Evolutionary conservation across 2,329 filamentous ascomycete genomes (phyloP), one percentile per base, ranked within the genome.

Genomic region (Penicillium nordicum): DNA sequence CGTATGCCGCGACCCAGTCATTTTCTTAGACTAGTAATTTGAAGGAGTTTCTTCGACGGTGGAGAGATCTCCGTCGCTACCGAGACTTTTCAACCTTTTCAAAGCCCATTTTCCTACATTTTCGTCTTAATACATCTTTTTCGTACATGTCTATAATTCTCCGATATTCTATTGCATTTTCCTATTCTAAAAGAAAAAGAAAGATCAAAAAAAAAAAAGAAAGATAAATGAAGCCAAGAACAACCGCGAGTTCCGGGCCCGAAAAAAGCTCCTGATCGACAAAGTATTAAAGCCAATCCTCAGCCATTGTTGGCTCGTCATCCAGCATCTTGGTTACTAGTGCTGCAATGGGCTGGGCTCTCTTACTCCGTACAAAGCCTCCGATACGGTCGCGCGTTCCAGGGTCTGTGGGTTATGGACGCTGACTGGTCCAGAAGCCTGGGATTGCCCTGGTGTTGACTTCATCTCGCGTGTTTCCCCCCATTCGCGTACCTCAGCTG

Each of bases 361-460:
- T 60, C 38, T 51, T 27, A 51, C 58, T 57, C 43, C 57, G 50
- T 38, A 53, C 5, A 18, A 56, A 53, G 52, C 52, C 47, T 58
- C 49, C 61, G 58, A 58, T 63, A 64, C 66, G 65, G 64, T 69
- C 68, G 67, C 68, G 67, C 66, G 66, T 69, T 55, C 67, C 62
- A 66, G 62, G 57, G 59, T 62, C 56, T 58, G 61, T 54, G 32
- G 46, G 42, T 59, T 57, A 56, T 48, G 59, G 50, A 57, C 59
- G 53, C 59, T 68, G 60, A 71, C 67, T 71, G 68, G 69, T 54
- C 59, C 63, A 54, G 53, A 44, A 45, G 57, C 41, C 61, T 62
- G 60, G 62, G 61, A 65, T 64, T 44, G 51, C 58, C 64, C 64
- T 18, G 18, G 18, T 66, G 58, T 67, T 59, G 57, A 62, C 60